Conservation (phyloP, 78 protist genomes). For the Dictyostelium intermedium region DNA sequence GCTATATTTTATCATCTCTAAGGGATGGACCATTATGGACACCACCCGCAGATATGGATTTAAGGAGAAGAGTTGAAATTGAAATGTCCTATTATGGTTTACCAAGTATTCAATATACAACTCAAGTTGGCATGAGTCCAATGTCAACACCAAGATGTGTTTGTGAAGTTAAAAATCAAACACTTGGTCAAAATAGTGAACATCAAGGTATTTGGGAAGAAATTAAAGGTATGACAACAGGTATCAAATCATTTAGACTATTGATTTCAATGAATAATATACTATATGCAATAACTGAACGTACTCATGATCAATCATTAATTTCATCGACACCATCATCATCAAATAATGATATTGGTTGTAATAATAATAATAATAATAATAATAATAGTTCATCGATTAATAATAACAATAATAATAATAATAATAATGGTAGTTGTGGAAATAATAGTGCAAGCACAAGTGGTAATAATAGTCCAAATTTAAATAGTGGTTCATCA, state of each 20-base stretch:
- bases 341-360: not conserved
- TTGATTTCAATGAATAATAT: conserved; percentile 1
- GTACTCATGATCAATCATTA: not conserved
- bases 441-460: not conserved
- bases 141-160: conserved; percentile 64
- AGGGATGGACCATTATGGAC: conserved; percentile 70
- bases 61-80: conserved; percentile 26
- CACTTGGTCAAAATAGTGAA: conserved; percentile 16
- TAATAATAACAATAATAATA: not conserved
- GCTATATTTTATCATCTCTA: conserved; percentile 37
- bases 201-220: conserved; percentile 72
- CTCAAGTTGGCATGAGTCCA: conserved; percentile 2
- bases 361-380: not conserved
- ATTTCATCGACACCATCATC: not conserved
- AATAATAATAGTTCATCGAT: not conserved
- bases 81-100: conserved; percentile 66
- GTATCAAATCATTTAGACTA: conserved; percentile 46
- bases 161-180: conserved; percentile 10
- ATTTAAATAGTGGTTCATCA: not conserved
- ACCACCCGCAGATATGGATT: conserved; percentile 23
- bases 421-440: not conserved
- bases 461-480: not conserved
- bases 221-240: conserved; percentile 5
- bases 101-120: not conserved
- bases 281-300: conserved; percentile 72